These are phyloP conservation scores for Acer negundo DNA, from an alignment of 345 rosid species.

Conservation along the genomic window DNA sequence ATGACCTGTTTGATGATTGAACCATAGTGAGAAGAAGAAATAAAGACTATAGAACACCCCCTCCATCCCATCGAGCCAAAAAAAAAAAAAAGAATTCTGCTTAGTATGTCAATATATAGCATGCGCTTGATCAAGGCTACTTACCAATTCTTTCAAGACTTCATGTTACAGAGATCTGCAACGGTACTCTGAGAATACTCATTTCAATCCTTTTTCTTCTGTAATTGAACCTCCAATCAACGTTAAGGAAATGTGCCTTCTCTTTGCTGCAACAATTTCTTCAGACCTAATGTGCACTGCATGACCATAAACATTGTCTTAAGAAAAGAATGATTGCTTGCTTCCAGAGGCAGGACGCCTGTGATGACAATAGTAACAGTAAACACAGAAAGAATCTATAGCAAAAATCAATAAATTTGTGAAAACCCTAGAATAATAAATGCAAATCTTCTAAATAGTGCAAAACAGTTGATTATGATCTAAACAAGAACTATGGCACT, in stretches of 20 bases:
- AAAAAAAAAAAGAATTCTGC: slow-evolving; percentile 2
- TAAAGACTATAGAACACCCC: slow-evolving; percentile 47
- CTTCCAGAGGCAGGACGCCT: background rate
- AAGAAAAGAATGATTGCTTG: background rate
- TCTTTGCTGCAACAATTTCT: background rate
- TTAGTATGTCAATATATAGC: slow-evolving; percentile 9
- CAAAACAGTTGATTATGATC: background rate
- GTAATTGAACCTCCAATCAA: background rate
- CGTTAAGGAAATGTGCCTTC: background rate
- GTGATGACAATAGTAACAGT: background rate
- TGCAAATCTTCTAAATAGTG: background rate
- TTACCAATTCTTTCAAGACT: background rate
- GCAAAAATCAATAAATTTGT: background rate
- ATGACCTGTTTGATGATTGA: slow-evolving; percentile 55
- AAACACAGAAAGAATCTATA: slow-evolving; percentile 1
- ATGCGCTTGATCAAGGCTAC: background rate
- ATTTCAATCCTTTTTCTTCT: background rate
- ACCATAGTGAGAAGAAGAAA: slow-evolving; percentile 56
- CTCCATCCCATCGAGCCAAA: slow-evolving; percentile 62
- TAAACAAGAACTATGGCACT: background rate
- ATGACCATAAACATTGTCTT: background rate
- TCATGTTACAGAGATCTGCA: background rate
- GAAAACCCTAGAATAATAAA: background rate
- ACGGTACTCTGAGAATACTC: background rate
- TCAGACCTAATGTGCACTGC: background rate